Conservation (phyloP, 768 basidiomycete species). For the Tricholoma flavovirens region DNA sequence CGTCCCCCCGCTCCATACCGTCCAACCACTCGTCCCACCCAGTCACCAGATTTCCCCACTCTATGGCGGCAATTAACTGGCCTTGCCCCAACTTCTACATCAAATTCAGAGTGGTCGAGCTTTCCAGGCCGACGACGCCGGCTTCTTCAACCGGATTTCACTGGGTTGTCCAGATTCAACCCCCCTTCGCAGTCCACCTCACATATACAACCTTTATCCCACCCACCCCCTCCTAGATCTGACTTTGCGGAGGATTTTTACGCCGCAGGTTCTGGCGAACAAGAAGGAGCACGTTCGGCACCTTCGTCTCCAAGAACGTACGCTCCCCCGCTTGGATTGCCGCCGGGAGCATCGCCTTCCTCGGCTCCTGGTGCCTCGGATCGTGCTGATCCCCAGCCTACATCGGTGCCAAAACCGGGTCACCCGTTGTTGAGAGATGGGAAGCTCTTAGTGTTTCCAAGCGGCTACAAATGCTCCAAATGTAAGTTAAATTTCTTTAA, state of each 20-base stretch:
- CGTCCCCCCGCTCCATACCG: constrained; percentile 4
- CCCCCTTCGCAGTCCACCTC: neutral
- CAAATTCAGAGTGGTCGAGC: neutral
- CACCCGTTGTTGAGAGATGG: constrained; percentile 61
- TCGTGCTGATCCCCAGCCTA: constrained; percentile 40
- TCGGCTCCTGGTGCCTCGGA: neutral
- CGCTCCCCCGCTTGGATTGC: constrained; percentile 15
- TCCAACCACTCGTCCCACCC: constrained; percentile 8
- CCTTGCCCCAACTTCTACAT: neutral
- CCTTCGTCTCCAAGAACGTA: neutral
- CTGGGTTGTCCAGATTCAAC: neutral
- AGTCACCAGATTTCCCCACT: neutral
- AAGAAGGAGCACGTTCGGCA: neutral
- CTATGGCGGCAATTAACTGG: constrained; percentile 1
- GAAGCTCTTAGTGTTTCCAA: constrained; percentile 64
- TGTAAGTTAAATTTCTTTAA: constrained; percentile 37
- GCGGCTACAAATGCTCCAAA: constrained; percentile 56
- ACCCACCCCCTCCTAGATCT: constrained; percentile 23
- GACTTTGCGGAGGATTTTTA: constrained; percentile 66
- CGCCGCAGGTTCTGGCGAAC: constrained; percentile 35
- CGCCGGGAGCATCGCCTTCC: constrained; percentile 12
- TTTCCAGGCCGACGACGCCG: neutral
- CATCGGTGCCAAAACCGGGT: constrained; percentile 55
- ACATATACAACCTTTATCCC: too few species aligned
- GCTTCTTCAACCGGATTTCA: constrained; percentile 20